A percentile compares a stretch with the other conserved stretches of the same genome.
Conservation (phyloP, 805 yeast species). For the Candida boidinii region DNA sequence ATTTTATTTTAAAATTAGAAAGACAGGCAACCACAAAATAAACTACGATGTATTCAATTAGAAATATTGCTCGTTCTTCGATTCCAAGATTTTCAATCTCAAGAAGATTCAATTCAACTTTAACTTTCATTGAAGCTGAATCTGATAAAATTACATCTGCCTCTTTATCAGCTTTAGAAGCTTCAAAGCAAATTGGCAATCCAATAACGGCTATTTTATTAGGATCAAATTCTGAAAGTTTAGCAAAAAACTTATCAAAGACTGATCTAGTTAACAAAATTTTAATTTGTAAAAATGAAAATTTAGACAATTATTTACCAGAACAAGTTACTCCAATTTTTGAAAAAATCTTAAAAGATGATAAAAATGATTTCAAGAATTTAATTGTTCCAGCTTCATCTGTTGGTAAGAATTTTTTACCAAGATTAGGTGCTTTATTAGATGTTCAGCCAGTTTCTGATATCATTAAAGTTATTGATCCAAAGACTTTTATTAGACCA, state of each 20-base stretch:
- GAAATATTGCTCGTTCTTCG: too few relatives aligned
- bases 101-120: slow-evolving; percentile 52
- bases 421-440: slow-evolving; percentile 77
- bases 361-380: slow-evolving; percentile 45
- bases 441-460: slow-evolving; percentile 88
- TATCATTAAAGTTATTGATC: slow-evolving; percentile 55
- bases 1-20: too few relatives aligned
- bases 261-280: slow-evolving; percentile 47
- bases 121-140: slow-evolving; percentile 65
- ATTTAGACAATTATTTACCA: slow-evolving; percentile 65
- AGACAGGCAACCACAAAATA: too few relatives aligned
- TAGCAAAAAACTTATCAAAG: slow-evolving; percentile 42
- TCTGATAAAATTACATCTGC: slow-evolving; percentile 53
- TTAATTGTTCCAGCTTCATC: slow-evolving; percentile 79
- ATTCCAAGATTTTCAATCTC: not conserved
- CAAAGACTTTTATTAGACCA: slow-evolving; percentile 79
- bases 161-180: slow-evolving; percentile 63
- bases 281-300: slow-evolving; percentile 46
- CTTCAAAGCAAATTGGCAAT: slow-evolving; percentile 68
- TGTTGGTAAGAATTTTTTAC: slow-evolving; percentile 78
- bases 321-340: slow-evolving; percentile 73
- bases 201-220: slow-evolving; percentile 74
- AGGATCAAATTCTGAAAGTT: slow-evolving; percentile 52
- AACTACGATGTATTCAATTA: too few relatives aligned
- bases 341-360: slow-evolving; percentile 33